Percentiles rank a stretch among this genome's conserved stretches.
These are phyloP conservation scores for Corrigiola litoralis DNA, from an alignment of 179 eudicot species.

Conservation along the genomic window DNA sequence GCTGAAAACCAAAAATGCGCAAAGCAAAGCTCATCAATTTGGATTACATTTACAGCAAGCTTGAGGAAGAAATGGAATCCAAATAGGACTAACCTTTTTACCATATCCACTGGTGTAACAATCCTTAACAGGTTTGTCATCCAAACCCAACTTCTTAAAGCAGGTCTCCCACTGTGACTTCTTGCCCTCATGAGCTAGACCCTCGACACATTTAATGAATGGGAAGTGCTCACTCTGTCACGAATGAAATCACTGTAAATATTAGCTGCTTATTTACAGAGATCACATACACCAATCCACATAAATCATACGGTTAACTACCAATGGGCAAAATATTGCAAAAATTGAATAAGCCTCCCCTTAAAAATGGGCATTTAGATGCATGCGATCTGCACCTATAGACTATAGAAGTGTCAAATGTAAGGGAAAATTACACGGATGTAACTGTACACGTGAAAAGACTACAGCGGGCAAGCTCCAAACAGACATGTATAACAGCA, in stretches of 20 bases:
- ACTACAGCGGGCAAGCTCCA: too few species aligned
- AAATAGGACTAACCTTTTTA: conserved; percentile 40
- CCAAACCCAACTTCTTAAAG: conserved; percentile 41
- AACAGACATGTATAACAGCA: too few species aligned
- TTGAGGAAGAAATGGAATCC: neutral
- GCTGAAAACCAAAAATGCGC: neutral
- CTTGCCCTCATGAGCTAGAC: conserved; percentile 33
- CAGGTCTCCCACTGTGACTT: conserved; percentile 66
- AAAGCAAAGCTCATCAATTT: neutral
- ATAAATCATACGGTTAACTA: neutral
- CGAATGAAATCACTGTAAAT: neutral
- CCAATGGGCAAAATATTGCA: neutral
- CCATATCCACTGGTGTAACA: conserved; percentile 54
- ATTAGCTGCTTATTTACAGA: neutral
- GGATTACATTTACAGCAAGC: neutral
- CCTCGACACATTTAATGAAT: conserved; percentile 67
- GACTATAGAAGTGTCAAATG: too few species aligned
- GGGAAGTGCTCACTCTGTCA: conserved; percentile 67
- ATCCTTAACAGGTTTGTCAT: conserved; percentile 38
- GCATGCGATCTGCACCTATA: too few species aligned
- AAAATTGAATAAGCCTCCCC: neutral
- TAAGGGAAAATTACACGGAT: too few species aligned
- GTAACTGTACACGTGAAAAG: too few species aligned
- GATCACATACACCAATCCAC: neutral
- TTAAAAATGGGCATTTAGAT: too few species aligned